phyloP scores from a whole-genome alignment of 257 asterid species.

The Asclepias syriaca region DNA sequence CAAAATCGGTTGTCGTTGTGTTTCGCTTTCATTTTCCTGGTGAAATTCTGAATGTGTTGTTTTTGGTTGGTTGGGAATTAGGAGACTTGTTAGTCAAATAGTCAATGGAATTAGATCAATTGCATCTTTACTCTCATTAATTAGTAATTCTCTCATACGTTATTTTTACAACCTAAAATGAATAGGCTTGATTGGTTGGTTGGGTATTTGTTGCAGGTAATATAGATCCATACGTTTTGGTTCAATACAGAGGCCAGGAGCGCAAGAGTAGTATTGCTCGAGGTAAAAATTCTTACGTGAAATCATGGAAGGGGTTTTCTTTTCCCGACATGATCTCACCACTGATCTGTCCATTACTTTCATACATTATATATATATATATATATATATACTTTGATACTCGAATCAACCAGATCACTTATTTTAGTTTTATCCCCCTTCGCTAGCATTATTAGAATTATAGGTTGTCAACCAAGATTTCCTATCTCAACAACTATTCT shows the following conservation, averaged over 20 bases:
- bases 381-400: not conserved
- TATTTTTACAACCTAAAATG: not conserved
- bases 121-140: not conserved
- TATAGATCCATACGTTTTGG: constrained; percentile 37
- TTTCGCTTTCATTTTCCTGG: not conserved
- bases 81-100: not conserved
- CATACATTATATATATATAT: too few relatives aligned
- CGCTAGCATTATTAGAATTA: not conserved
- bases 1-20: too few relatives aligned
- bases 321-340: not conserved
- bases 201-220: constrained; percentile 18
- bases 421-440: not conserved
- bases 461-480: not conserved
- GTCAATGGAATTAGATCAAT: not conserved
- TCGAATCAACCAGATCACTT: not conserved
- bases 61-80: not conserved
- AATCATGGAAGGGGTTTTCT: not conserved
- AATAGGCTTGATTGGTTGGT: too few relatives aligned
- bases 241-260: constrained; percentile 35
- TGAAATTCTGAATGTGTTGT: not conserved
- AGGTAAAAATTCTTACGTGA: constrained; percentile 18
- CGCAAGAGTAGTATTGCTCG: constrained; percentile 24
- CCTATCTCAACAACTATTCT: not conserved
- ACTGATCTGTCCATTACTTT: not conserved
- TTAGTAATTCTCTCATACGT: not conserved